Evolutionary conservation across 192 early-diverging fungal genomes (phyloP), one percentile per base, ranked within the genome.

Genomic region (Linnemannia hyalina): DNA sequence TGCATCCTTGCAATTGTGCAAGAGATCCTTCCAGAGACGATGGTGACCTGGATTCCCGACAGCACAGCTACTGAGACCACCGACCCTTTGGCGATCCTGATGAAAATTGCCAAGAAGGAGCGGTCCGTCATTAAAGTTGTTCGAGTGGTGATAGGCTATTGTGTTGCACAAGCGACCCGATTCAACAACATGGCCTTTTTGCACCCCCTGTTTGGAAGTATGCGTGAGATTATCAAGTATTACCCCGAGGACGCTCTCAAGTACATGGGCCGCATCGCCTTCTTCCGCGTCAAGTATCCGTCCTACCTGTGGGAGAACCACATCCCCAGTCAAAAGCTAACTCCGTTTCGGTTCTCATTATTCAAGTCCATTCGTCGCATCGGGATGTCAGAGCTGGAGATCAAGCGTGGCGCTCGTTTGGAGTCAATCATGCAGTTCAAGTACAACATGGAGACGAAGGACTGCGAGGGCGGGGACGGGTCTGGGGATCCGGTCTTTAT

Each of bases 11-110:
- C 29, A n/a, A 26, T 82, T 23, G 36, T 82, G 1, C n/a, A 11
- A 0, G 52, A 68, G 1, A 3, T 82, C 20, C 46, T 82, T 18
- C 70, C 71, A 20, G 5, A 7, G 42, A n/a, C 9, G 0, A 16
- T 2, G 11, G 68, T 74, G 35, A 83, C 81, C 40, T 83, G 81
- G 81, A 77, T 83, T 15, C 81, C 81, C 7, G 71, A 77, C 2
- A 7, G 8, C 8, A 44, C 54, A 9, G 22, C 65, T 9, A 42
- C 41, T 18, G 52, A 22, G 26, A 26, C 9, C 6, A 13, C 32
- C 10, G 76, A 83, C 38, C 81, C 76, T 5, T 32, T 83, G 23
- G 44, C 46, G 5, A 68, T 55, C 15, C n/a, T 83, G 3, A 6
- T 77, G 15, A 18, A 77, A 20, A 69, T 40, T 6, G 49, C 69